Evolutionary conservation across 129 eudicot genomes (phyloP).

Genomic region (Pseudognaphalium luteoalbum): DNA sequence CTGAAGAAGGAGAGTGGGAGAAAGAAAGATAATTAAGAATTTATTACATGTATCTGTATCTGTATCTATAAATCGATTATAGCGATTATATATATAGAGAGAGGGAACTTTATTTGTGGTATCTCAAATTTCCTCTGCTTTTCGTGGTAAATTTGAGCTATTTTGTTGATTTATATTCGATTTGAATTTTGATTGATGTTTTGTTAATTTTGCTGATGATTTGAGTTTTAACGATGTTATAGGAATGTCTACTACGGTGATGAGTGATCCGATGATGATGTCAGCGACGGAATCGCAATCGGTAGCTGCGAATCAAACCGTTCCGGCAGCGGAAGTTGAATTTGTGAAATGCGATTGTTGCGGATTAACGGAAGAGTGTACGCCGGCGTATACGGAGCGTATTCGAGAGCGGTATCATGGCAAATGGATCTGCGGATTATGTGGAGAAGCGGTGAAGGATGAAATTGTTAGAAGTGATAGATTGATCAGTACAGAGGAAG

Average conservation of each 20-base stretch:
- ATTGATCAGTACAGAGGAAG: conserved; percentile 69
- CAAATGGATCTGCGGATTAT: conserved; percentile 89
- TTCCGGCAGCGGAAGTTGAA: conserved; percentile 43
- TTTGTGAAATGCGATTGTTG: conserved; percentile 74
- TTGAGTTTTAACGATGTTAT: background rate
- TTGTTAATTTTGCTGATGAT: conserved; percentile 16
- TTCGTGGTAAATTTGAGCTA: conserved; percentile 30
- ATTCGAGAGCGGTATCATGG: conserved; percentile 68
- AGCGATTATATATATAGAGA: background rate
- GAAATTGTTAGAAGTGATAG: conserved; percentile 58
- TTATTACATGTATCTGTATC: background rate
- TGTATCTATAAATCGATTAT: background rate
- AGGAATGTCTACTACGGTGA: conserved; percentile 55
- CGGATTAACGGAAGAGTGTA: conserved; percentile 85
- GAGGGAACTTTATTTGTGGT: background rate
- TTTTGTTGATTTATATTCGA: background rate
- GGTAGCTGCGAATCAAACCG: conserved; percentile 26
- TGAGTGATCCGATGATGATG: conserved; percentile 53
- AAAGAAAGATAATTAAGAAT: conserved; percentile 48
- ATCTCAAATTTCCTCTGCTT: conserved; percentile 23
- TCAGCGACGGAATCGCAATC: conserved; percentile 41
- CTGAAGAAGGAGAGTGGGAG: conserved; percentile 74
- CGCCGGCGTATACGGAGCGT: conserved; percentile 60
- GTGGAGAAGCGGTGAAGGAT: conserved; percentile 76
- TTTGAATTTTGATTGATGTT: background rate